Conservation (phyloP, 176 grass and related monocot genomes). For the Lolium perenne region DNA sequence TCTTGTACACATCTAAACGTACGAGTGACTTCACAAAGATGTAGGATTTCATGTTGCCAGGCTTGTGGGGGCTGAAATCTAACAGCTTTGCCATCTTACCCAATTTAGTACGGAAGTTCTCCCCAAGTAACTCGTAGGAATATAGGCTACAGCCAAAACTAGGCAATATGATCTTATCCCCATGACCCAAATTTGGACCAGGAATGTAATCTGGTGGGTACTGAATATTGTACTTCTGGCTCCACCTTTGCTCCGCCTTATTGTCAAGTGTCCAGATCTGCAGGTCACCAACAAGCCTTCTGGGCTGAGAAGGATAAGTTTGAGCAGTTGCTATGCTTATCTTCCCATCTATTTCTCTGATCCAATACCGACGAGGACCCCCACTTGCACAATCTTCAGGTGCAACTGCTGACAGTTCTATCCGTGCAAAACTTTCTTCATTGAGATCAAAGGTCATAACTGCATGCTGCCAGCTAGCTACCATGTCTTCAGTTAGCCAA, state of each 20-base stretch:
- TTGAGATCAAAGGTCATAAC: too few relatives aligned
- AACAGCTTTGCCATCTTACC: background rate
- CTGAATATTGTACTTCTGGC: constrained; percentile 15
- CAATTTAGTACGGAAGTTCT: background rate
- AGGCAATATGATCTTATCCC: constrained; percentile 35
- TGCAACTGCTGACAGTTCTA: too few relatives aligned
- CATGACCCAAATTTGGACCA: background rate
- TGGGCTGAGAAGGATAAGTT: background rate
- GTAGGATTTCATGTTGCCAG: too few relatives aligned
- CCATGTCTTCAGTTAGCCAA: too few relatives aligned
- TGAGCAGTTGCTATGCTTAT: background rate
- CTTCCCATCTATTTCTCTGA: constrained; percentile 22
- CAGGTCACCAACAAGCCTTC: background rate
- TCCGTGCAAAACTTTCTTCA: too few relatives aligned
- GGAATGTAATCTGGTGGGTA: background rate
- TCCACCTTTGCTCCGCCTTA: constrained; percentile 13
- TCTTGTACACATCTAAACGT: background rate
- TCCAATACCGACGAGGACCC: background rate
- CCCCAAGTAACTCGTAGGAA: background rate
- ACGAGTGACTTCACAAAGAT: too few relatives aligned
- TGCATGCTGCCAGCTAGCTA: too few relatives aligned
- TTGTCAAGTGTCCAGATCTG: constrained; percentile 32
- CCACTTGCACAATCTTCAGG: background rate
- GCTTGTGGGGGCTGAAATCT: too few relatives aligned
- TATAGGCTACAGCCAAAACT: background rate